Base-by-base conservation (phyloP, 495 filamentous ascomycete species). In the Apiosordaria backusii region DNA sequence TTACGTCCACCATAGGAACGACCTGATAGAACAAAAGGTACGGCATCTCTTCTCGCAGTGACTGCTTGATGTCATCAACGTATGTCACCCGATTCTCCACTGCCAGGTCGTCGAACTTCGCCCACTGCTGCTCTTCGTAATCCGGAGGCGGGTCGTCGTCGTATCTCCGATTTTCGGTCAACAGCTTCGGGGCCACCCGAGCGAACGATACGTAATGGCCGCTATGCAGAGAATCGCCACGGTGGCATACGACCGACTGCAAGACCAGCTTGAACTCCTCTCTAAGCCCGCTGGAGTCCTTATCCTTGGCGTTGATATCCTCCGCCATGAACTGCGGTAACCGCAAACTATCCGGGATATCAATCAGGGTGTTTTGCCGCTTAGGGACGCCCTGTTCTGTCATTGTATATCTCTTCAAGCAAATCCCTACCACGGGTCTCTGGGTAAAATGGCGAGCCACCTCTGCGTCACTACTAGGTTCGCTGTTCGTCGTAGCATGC, bases 21-120 rank as follows among this genome's bases (percentile, higher is more conserved):
- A 97, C 93, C 74, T 97, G 94, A 71, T 97, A 99, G 77, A 97
- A 97, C 0, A 99, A 79, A 2, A 99, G 84, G 70, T 99, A 99
- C 4, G 95, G 94, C 67, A 90, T 93, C 73, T 97, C 94, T n/a
- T 88, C 83, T 63, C 85, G 87, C 61, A 97, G 76, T 2, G 86
- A 80, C 45, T 86, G 83, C 65, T 91, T 81, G 60, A 92, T 88
- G 63, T 95, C 90, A 68, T 97, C 89, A 52, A 97, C 87, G 50
- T 88, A 78, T 2, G 80, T 81, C 3, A 97, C 90, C 50, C 95
- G 85, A 15, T 78, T 75, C 3, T 70, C 69, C 9, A 72, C 65
- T 52, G 90, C 85, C 40, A 97, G 78, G 69, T 99, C 95, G 76
- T 99, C 95, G 65, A 96, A 96, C 23, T 87, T 90, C 72, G 95